Percentiles rank a stretch among this genome's conserved stretches.
Evolutionary conservation across 192 early-diverging fungal genomes (phyloP).

Genomic region (Podila epigama): DNA sequence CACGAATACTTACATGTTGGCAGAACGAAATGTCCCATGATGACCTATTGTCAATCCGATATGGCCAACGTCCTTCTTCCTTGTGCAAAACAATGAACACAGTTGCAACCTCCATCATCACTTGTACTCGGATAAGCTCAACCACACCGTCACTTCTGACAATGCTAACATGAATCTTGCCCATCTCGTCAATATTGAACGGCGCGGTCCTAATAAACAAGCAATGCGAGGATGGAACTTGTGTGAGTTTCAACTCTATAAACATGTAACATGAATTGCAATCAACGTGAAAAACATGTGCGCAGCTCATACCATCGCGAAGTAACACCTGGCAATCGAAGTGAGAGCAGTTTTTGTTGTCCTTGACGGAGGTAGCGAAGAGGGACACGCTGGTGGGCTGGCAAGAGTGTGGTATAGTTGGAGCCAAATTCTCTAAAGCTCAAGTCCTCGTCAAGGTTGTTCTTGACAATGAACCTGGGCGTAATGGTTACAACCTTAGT

Average conservation of each 20-base stretch:
- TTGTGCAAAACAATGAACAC: conserved; percentile 86
- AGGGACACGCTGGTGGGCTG: conserved; percentile 63
- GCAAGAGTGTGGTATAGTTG: conserved; percentile 52
- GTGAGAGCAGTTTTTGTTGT: conserved; percentile 69
- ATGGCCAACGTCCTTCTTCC: conserved; percentile 88
- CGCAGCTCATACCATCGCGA: conserved; percentile 68
- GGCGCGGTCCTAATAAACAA: conserved; percentile 69
- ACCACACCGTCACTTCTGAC: conserved; percentile 63
- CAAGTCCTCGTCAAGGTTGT: conserved; percentile 75
- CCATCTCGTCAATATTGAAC: conserved; percentile 88
- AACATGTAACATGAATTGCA: background rate
- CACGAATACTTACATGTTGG: conserved; percentile 71
- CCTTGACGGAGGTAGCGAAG: conserved; percentile 73
- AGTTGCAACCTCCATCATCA: conserved; percentile 89
- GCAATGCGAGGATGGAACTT: background rate
- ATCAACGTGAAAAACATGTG: background rate
- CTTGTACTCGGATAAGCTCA: conserved; percentile 81
- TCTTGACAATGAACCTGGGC: conserved; percentile 90
- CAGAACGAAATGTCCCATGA: conserved; percentile 77
- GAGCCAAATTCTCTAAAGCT: conserved; percentile 77
- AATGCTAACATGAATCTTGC: conserved; percentile 82
- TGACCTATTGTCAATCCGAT: conserved; percentile 80
- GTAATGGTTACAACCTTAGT: conserved; percentile 91
- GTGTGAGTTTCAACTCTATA: background rate
- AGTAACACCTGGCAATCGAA: conserved; percentile 70